Base-by-base conservation (phyloP, 2,329 filamentous ascomycete genomes). In the Xylariaceae sp. region DNA sequence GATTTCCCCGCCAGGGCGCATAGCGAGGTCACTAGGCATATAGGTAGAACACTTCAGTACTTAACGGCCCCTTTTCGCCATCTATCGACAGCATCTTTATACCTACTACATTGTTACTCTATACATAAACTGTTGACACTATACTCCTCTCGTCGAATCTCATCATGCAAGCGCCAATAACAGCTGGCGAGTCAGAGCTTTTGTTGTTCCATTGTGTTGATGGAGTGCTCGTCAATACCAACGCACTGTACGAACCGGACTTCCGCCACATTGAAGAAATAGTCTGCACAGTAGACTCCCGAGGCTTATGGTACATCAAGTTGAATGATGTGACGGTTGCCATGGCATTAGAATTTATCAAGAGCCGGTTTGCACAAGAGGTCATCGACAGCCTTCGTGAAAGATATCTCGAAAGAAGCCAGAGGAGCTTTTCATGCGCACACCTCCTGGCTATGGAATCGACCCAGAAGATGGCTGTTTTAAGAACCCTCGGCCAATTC, bases 291-390 rank as follows among this genome's bases (percentile, higher is more conserved):
- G 18, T 14, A 16, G n/a, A 16, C 13, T 4, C 30, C 30, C 7
- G 12, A 16, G 30, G 18, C 30, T 16, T 31, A 31, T 31, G 30
- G 14, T 31, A 31, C 12, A 19, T 31, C 30, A 31, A 15, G 14
- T 31, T 31, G 7, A 31, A 12, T 12, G 30, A 31, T 16, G 30
- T 31, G 6, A 31, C 30, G 12, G 30, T 31, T 31, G 5, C 30
- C 12, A 31, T 31, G 30, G 30, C 30, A 13, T 31, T 31, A 19
- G 30, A 31, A n/a, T 6, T 31, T 31, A 16, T 31, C 30, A 31
- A 31, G 13, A 31, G 14, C 14, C 30, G 30, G 7, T 9, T 16
- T 31, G 30, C 6, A 19, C 30, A 28, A 11, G 26, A 28, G 14
- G 26, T 28, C 26, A 28, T 28, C 26, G 26, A 28, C n/a, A 28